Conservation (phyloP, 2,329 filamentous ascomycete genomes). For the Amylocarpus encephaloides region DNA sequence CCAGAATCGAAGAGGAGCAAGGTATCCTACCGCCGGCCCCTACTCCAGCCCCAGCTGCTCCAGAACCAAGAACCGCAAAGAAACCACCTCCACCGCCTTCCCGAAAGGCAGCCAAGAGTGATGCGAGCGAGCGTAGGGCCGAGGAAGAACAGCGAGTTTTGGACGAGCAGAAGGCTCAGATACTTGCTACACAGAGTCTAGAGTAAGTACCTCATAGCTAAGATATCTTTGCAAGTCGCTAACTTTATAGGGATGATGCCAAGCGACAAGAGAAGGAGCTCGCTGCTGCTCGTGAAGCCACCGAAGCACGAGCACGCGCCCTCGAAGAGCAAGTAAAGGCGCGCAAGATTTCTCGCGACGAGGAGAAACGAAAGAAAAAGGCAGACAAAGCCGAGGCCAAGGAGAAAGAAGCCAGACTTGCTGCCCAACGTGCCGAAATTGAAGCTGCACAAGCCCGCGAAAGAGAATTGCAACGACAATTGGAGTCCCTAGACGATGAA, state of each 20-base stretch:
- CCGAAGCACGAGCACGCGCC: constrained; percentile 75
- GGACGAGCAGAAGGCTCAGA: constrained; percentile 70
- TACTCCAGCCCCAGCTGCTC: constrained; percentile 14
- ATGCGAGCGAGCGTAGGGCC: constrained; percentile 50
- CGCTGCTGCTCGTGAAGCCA: constrained; percentile 70
- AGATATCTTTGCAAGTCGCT: constrained; percentile 6
- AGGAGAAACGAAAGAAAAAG: constrained; percentile 90
- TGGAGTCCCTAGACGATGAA: constrained; percentile 67
- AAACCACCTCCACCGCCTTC: constrained; percentile 74
- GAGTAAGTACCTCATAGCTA: constrained; percentile 61
- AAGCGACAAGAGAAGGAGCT: constrained; percentile 74
- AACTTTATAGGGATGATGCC: constrained; percentile 58
- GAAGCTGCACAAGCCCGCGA: constrained; percentile 88
- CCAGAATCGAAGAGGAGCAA: constrained; percentile 31
- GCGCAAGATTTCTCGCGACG: constrained; percentile 91
- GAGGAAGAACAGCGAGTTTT: constrained; percentile 58
- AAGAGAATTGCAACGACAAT: constrained; percentile 78
- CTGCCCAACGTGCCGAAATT: constrained; percentile 81
- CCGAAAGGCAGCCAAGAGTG: constrained; percentile 60
- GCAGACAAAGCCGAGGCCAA: constrained; percentile 79
- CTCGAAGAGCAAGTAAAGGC: constrained; percentile 91
- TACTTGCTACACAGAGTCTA: constrained; percentile 64
- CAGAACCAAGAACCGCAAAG: constrained; percentile 37
- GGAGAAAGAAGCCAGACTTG: constrained; percentile 79
- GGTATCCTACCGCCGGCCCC: constrained; percentile 27